Percentiles rank a stretch among this genome's conserved stretches.
Evolutionary conservation across 2,329 filamentous ascomycete species (phyloP).

Genomic region (Colletotrichum tanaceti): DNA sequence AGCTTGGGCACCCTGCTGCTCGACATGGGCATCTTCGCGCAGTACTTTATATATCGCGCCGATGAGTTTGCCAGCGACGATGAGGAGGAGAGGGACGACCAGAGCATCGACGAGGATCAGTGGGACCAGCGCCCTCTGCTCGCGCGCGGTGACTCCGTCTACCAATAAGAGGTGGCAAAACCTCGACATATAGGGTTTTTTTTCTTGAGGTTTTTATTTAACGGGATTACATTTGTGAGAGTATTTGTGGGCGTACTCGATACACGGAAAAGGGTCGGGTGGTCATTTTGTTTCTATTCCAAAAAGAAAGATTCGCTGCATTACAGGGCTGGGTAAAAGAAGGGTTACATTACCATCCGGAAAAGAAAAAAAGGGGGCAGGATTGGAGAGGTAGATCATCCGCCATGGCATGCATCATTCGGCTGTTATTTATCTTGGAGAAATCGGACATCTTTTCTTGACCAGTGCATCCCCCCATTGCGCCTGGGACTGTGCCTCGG

Average conservation of each 20-base stretch:
- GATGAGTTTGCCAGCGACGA: slow-evolving; percentile 52
- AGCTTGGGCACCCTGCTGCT: slow-evolving; percentile 88
- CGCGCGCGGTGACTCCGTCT: slow-evolving; percentile 40
- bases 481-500: background rate
- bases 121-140: slow-evolving; percentile 53
- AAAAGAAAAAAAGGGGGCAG: slow-evolving; percentile 24
- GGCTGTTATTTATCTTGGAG: background rate
- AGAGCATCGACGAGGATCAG: slow-evolving; percentile 47
- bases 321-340: slow-evolving; percentile 16
- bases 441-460: background rate
- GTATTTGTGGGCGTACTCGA: slow-evolving; percentile 14
- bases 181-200: no score
- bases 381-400: slow-evolving; percentile 18
- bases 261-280: slow-evolving; percentile 1
- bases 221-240: slow-evolving; percentile 8
- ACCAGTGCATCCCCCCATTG: no score
- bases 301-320: slow-evolving; percentile 22
- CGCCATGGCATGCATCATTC: slow-evolving; percentile 17
- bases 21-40: slow-evolving; percentile 87
- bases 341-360: background rate
- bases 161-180: slow-evolving; percentile 11
- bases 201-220: background rate
- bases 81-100: slow-evolving; percentile 44
- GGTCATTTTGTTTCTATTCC: background rate
- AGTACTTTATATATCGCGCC: slow-evolving; percentile 86